phyloP scores from a whole-genome alignment of 1,139 yeast genomes.

The Yamadazyma oceani region DNA sequence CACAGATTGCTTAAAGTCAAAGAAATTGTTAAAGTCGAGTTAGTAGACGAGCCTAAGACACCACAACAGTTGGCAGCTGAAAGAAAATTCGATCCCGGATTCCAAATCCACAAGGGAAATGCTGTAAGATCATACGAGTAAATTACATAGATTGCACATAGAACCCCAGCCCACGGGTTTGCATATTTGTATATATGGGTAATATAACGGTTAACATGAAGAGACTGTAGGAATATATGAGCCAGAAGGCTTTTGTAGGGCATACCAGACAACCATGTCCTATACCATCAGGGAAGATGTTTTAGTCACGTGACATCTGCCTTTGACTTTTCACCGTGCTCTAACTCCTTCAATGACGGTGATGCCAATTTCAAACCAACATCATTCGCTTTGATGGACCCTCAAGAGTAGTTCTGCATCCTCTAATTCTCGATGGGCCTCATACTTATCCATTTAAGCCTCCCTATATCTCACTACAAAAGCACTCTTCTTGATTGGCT shows the following conservation, averaged over 20 bases:
- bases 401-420: no score
- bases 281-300: no score
- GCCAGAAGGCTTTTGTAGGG: no score
- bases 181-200: background rate
- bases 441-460: no score
- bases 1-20: slow-evolving; percentile 83
- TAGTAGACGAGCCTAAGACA: slow-evolving; percentile 55
- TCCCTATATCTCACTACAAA: slow-evolving; percentile 3
- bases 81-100: slow-evolving; percentile 68
- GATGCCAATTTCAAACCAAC: no score
- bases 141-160: background rate
- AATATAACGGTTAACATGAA: slow-evolving; percentile 5
- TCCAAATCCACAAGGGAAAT: slow-evolving; percentile 23
- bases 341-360: no score
- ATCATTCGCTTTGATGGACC: no score
- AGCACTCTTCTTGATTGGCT: slow-evolving; percentile 6
- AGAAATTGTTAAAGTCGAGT: slow-evolving; percentile 84
- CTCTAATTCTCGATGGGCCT: no score
- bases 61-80: slow-evolving; percentile 52
- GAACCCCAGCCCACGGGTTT: background rate
- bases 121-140: slow-evolving; percentile 15
- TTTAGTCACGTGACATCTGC: no score
- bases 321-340: no score
- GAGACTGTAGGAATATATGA: no score
- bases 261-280: no score